Percentiles rank a stretch among this genome's conserved stretches.
phyloP scores from a whole-genome alignment of 305 asterid species.

The Lippia alba region DNA sequence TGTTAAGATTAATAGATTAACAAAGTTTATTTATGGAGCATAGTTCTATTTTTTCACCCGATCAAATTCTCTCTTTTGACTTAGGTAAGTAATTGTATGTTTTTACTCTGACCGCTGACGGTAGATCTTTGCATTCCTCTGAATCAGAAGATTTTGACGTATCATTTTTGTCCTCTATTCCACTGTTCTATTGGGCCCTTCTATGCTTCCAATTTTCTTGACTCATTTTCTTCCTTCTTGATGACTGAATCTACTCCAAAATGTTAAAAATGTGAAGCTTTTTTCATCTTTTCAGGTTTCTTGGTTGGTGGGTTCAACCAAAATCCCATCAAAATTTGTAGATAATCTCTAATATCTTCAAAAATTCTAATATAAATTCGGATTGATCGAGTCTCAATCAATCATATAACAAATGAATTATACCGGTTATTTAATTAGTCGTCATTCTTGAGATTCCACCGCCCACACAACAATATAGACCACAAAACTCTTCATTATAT shows the following conservation, averaged over 20 bases:
- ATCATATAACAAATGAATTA: too few relatives aligned
- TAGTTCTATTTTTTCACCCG: not conserved
- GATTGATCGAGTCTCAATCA: too few relatives aligned
- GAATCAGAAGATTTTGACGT: conserved; percentile 24
- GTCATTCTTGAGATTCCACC: too few relatives aligned
- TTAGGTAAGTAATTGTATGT: not conserved
- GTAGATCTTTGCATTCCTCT: not conserved
- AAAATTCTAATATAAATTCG: too few relatives aligned
- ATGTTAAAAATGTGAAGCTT: not conserved
- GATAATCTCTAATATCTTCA: too few relatives aligned
- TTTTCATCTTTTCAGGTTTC: not conserved
- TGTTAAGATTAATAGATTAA: too few relatives aligned
- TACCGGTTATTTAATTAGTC: too few relatives aligned
- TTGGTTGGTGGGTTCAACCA: not conserved
- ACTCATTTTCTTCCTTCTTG: not conserved
- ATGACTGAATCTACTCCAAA: conserved; percentile 1
- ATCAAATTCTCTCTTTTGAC: not conserved
- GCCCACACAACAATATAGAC: too few relatives aligned
- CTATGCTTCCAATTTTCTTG: conserved; percentile 1
- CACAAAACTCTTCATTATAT: too few relatives aligned
- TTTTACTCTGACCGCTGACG: not conserved
- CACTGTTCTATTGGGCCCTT: not conserved
- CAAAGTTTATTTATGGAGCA: too few relatives aligned
- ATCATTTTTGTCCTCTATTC: not conserved
- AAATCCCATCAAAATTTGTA: too few relatives aligned